A percentile compares a stretch with the other conserved stretches of the same genome.
Evolutionary conservation across 331 rosid species (phyloP).

Genomic region (Acacia concinna): DNA sequence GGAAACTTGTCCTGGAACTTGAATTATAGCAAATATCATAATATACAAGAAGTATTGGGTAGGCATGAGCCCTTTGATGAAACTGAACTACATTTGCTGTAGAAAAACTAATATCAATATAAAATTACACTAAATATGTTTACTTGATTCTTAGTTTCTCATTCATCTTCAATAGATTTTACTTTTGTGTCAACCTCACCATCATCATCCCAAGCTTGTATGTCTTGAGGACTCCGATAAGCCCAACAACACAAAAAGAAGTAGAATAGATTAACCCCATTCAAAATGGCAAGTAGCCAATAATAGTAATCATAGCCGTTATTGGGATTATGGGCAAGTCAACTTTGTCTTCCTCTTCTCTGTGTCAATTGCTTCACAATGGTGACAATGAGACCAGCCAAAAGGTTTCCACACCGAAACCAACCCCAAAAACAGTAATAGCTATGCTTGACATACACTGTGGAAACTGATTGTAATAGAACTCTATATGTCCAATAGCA

Average conservation of each 20-base stretch:
- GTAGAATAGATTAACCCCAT: slow-evolving; percentile 50
- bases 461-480: slow-evolving; percentile 74
- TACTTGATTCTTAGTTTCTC: not conserved
- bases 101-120: not conserved
- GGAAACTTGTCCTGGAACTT: not conserved
- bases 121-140: not conserved
- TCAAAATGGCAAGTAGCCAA: slow-evolving; percentile 42
- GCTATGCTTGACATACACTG: slow-evolving; percentile 73
- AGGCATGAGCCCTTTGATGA: not conserved
- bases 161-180: not conserved
- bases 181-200: not conserved
- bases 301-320: slow-evolving; percentile 70
- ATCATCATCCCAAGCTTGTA: slow-evolving; percentile 46
- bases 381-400: slow-evolving; percentile 46
- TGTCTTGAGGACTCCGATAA: slow-evolving; percentile 57
- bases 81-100: not conserved
- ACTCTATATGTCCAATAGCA: slow-evolving; percentile 67
- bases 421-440: slow-evolving; percentile 48
- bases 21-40: not conserved
- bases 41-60: not conserved
- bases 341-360: slow-evolving; percentile 43
- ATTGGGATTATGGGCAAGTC: slow-evolving; percentile 59
- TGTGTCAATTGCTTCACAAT: slow-evolving; percentile 37
- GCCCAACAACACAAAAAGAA: slow-evolving; percentile 55
- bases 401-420: slow-evolving; percentile 51